Percentiles rank a stretch among this genome's conserved stretches.
Conservation (phyloP, 176 grass and related monocot species). For the Phragmites australis region DNA sequence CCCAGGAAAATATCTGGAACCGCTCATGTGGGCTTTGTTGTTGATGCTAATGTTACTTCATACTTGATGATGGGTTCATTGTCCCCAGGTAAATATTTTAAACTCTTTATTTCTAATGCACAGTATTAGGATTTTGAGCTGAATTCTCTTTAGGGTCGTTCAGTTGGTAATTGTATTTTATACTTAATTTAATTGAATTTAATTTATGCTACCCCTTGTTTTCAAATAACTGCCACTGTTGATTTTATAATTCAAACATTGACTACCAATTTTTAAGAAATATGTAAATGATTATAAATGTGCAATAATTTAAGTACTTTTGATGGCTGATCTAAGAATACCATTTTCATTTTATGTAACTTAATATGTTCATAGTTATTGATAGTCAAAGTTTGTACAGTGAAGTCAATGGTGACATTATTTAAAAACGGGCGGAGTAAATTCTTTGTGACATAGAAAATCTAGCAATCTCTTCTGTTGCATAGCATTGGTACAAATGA, state of each 20-base stretch:
- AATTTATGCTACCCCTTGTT: neutral
- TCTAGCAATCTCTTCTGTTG: constrained; percentile 29
- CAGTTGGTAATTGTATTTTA: neutral
- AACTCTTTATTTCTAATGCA: constrained; percentile 20
- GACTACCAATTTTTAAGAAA: neutral
- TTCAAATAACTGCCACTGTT: neutral
- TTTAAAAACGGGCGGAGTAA: neutral
- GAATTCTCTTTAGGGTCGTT: constrained; percentile 15
- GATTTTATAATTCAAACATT: neutral
- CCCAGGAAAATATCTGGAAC: constrained; percentile 63
- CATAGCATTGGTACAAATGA: constrained; percentile 4
- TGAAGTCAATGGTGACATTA: neutral
- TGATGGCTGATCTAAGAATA: neutral
- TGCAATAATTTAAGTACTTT: neutral
- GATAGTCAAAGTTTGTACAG: neutral
- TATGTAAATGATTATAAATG: neutral
- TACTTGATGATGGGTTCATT: constrained; percentile 99
- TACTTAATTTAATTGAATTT: neutral
- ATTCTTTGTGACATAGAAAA: constrained; percentile 7
- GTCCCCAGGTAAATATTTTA: constrained; percentile 72
- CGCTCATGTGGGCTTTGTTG: constrained; percentile 90
- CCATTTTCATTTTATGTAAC: neutral
- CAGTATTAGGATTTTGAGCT: constrained; percentile 23
- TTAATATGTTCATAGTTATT: neutral
- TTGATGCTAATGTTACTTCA: constrained; percentile 98